Conservation (phyloP, 2,329 filamentous ascomycete species). For the Penicillium sp. region DNA sequence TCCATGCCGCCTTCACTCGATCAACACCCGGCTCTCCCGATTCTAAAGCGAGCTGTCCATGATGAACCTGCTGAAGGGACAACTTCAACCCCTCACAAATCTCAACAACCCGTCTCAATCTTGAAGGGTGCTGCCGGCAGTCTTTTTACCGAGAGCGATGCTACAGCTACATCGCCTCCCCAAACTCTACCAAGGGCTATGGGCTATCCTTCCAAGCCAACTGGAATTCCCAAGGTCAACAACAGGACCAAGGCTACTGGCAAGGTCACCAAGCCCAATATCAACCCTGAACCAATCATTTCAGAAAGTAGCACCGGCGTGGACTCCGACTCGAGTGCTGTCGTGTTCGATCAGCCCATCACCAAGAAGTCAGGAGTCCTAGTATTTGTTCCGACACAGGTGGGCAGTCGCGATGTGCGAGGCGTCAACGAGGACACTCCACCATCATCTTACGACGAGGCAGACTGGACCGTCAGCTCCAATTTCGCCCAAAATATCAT, state of each 20-base stretch:
- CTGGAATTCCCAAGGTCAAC: conserved; percentile 13
- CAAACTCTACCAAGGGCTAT: conserved; percentile 8
- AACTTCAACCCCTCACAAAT: conserved; percentile 11
- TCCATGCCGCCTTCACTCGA: conserved; percentile 11
- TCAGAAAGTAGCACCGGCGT: conserved; percentile 38
- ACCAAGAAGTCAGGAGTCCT: conserved; percentile 25
- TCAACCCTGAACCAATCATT: conserved; percentile 23
- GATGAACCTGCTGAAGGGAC: not conserved
- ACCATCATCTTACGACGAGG: conserved; percentile 46
- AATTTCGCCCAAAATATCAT: conserved; percentile 25
- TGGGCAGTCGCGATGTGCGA: conserved; percentile 28
- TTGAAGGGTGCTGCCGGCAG: conserved; percentile 9
- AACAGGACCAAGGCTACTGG: conserved; percentile 10
- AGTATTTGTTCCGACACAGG: conserved; percentile 37
- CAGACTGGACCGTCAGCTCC: conserved; percentile 20
- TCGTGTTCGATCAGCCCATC: conserved; percentile 40
- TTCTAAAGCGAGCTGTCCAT: conserved; percentile 28
- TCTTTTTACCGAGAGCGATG: not conserved
- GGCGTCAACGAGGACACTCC: conserved; percentile 36
- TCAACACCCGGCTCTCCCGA: conserved; percentile 22
- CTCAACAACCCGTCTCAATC: conserved; percentile 14
- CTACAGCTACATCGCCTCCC: conserved; percentile 4
- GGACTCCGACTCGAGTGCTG: conserved; percentile 40
- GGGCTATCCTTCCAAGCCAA: not conserved
- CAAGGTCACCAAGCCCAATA: conserved; percentile 5